Evolutionary conservation across 2,329 filamentous ascomycete genomes (phyloP).

Genomic region (Colletotrichum chlorophyti): DNA sequence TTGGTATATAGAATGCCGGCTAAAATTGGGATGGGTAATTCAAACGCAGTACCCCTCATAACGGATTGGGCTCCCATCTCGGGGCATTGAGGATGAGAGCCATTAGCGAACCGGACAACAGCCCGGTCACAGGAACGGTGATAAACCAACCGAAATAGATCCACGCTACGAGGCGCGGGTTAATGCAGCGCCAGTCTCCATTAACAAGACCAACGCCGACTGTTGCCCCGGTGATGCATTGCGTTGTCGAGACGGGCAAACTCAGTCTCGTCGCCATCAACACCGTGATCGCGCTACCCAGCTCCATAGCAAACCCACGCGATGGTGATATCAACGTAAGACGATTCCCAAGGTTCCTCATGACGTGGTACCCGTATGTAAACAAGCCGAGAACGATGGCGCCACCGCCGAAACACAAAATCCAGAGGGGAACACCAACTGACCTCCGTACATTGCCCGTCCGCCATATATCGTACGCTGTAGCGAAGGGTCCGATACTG

Average conservation of each 20-base stretch:
- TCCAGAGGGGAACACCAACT: slow-evolving; percentile 55
- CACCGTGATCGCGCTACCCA: slow-evolving; percentile 58
- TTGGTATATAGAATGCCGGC: no score
- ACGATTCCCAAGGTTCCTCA: slow-evolving; percentile 62
- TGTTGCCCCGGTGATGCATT: slow-evolving; percentile 59
- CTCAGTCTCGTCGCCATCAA: slow-evolving; percentile 59
- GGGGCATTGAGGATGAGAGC: slow-evolving; percentile 62
- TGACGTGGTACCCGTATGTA: slow-evolving; percentile 70
- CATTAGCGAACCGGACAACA: slow-evolving; percentile 60
- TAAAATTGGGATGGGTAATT: no score
- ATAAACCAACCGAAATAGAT: slow-evolving; percentile 58
- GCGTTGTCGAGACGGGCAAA: slow-evolving; percentile 56
- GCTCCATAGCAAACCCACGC: slow-evolving; percentile 58
- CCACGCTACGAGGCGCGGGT: slow-evolving; percentile 54
- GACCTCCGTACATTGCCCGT: slow-evolving; percentile 44
- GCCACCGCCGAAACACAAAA: slow-evolving; percentile 54
- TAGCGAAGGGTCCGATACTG: slow-evolving; percentile 57
- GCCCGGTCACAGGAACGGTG: slow-evolving; percentile 56
- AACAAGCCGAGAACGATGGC: slow-evolving; percentile 63
- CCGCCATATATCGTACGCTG: slow-evolving; percentile 57
- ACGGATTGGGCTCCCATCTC: slow-evolving; percentile 33
- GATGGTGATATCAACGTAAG: slow-evolving; percentile 61
- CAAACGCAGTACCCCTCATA: no score
- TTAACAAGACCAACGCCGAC: slow-evolving; percentile 59
- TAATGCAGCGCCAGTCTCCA: slow-evolving; percentile 55